These are phyloP conservation scores for Lablab purpureus DNA, from an alignment of 306 rosid genomes.

Conservation along the genomic window DNA sequence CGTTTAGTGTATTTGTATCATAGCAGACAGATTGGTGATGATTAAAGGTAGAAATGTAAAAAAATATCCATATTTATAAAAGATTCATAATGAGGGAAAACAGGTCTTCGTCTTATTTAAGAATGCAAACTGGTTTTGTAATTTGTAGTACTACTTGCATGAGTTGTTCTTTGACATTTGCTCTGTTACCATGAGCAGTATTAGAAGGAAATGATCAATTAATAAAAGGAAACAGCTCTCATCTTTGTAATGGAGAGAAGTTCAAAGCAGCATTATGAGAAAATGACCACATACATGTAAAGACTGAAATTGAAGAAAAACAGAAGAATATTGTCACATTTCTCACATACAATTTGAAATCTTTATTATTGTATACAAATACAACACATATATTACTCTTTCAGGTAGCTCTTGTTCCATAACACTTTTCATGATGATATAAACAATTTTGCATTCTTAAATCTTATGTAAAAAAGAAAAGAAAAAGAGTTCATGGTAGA, in stretches of 20 bases:
- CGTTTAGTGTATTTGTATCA: not conserved
- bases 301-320: not conserved
- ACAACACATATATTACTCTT: not conserved
- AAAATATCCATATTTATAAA: not conserved
- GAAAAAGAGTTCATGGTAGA: constrained; percentile 2
- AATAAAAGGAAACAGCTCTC: constrained; percentile 28
- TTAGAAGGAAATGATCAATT: constrained; percentile 18
- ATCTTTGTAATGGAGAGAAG: constrained; percentile 17
- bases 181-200: not conserved
- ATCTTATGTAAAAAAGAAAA: not conserved
- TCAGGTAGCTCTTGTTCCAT: not conserved
- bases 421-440: not conserved
- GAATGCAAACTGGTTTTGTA: not conserved
- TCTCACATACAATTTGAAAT: not conserved
- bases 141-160: not conserved
- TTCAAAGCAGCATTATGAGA: constrained; percentile 18
- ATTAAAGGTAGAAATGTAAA: not conserved
- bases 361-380: not conserved
- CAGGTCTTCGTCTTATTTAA: constrained; percentile 20
- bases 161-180: not conserved
- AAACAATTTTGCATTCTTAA: not conserved
- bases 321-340: not conserved
- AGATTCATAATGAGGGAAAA: constrained; percentile 8
- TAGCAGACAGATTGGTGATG: not conserved
- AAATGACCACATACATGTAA: not conserved